These are phyloP conservation scores for Sporormia fimetaria DNA, from an alignment of 495 filamentous ascomycete species.

Conservation along the genomic window DNA sequence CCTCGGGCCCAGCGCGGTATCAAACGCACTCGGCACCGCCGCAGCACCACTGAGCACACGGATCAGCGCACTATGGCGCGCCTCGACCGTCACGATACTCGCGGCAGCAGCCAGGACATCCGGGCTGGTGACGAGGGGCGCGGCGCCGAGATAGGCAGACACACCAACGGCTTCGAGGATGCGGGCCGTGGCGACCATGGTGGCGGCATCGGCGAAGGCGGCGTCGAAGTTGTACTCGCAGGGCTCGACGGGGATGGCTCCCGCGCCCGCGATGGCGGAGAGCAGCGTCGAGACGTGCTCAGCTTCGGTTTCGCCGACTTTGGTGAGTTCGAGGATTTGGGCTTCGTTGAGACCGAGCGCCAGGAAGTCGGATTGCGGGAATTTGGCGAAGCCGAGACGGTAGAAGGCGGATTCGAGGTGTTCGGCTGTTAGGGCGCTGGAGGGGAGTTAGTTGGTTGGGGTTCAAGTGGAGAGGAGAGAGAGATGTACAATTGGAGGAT, in stretches of 20 bases:
- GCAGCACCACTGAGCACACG: conserved; percentile 37
- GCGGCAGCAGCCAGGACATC: conserved; percentile 46
- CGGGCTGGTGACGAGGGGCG: conserved; percentile 42
- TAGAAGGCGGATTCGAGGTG: conserved; percentile 55
- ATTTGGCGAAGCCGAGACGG: conserved; percentile 48
- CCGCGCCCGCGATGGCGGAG: conserved; percentile 42
- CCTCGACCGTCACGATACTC: conserved; percentile 49
- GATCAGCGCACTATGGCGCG: conserved; percentile 51
- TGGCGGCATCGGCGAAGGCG: conserved; percentile 45
- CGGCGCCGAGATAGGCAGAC: conserved; percentile 49
- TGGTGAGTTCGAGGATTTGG: conserved; percentile 40
- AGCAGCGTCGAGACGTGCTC: conserved; percentile 48
- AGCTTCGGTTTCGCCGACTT: conserved; percentile 44
- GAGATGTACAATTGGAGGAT: conserved; percentile 58
- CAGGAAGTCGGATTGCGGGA: conserved; percentile 46
- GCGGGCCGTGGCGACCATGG: conserved; percentile 49
- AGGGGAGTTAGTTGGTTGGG: conserved; percentile 8
- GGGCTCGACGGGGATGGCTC: conserved; percentile 44
- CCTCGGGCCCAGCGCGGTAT: conserved; percentile 45
- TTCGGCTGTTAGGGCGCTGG: conserved; percentile 52
- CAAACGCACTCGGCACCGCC: conserved; percentile 49
- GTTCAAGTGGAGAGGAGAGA: neutral
- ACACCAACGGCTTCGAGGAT: conserved; percentile 53
- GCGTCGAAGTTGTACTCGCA: conserved; percentile 49
- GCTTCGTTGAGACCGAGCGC: conserved; percentile 42